phyloP scores from a whole-genome alignment of 148 eudicot species.

The Mesembryanthemum crystallinum region DNA sequence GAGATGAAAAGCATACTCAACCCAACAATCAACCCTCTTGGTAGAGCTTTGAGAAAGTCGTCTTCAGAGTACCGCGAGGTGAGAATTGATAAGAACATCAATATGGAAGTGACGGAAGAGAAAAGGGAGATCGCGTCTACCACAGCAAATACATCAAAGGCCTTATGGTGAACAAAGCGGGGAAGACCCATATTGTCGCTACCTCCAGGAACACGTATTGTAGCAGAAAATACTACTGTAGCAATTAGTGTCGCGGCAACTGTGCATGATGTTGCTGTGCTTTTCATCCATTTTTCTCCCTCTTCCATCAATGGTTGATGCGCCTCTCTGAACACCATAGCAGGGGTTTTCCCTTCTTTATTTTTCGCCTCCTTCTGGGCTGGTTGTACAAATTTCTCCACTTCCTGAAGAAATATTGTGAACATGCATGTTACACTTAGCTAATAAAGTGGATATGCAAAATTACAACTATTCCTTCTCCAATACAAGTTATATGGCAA shows the following conservation, averaged over 20 bases:
- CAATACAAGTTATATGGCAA: neutral
- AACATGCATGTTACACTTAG: too few species aligned
- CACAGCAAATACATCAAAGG: conserved; percentile 20
- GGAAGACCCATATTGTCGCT: neutral
- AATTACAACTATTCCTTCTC: too few species aligned
- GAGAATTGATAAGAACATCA: conserved; percentile 27
- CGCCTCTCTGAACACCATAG: conserved; percentile 23
- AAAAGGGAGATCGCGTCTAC: conserved; percentile 25
- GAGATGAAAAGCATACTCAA: conserved; percentile 23
- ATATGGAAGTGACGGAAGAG: conserved; percentile 16
- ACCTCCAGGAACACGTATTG: conserved; percentile 28
- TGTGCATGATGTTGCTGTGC: conserved; percentile 26
- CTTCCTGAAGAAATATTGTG: conserved; percentile 18
- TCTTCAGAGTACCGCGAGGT: conserved; percentile 25
- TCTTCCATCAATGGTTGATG: conserved; percentile 27
- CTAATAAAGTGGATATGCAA: too few species aligned
- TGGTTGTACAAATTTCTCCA: conserved; percentile 26
- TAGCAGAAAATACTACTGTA: conserved; percentile 24
- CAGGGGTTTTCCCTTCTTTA: conserved; percentile 28
- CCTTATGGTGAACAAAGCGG: neutral
- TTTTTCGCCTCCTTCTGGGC: conserved; percentile 25
- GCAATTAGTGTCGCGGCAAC: conserved; percentile 28
- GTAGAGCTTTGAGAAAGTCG: conserved; percentile 12
- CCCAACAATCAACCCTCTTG: conserved; percentile 21
- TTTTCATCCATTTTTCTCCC: conserved; percentile 34